Conservation (phyloP, 768 basidiomycete genomes). For the Lyophyllum atratum region DNA sequence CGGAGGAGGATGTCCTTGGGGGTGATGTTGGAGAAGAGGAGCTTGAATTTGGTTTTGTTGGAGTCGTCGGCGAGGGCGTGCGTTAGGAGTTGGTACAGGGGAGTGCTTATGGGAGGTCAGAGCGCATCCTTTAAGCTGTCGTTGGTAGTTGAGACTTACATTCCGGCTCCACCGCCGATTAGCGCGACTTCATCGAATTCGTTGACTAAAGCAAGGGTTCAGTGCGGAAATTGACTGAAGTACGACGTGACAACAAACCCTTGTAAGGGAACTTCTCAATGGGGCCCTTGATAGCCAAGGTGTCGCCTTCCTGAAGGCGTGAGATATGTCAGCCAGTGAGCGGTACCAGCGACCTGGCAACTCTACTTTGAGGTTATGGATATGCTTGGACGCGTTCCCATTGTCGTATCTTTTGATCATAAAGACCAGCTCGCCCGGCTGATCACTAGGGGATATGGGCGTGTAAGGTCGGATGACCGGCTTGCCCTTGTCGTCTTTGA, state of each 20-base stretch:
- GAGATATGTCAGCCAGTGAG: not conserved
- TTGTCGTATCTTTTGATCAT: conserved; percentile 85
- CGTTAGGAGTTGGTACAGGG: conserved; percentile 79
- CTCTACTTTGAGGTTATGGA: conserved; percentile 67
- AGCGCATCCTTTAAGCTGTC: not conserved
- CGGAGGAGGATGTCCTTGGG: conserved; percentile 90
- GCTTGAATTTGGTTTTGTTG: conserved; percentile 94
- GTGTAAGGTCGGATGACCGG: conserved; percentile 93
- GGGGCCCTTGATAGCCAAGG: conserved; percentile 88
- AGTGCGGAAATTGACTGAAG: not conserved
- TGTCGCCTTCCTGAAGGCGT: conserved; percentile 61
- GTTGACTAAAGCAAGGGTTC: conserved; percentile 52
- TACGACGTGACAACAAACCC: conserved; percentile 39
- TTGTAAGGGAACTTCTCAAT: conserved; percentile 87
- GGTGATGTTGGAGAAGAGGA: conserved; percentile 89
- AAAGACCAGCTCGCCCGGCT: conserved; percentile 74
- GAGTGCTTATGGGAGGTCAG: conserved; percentile 54
- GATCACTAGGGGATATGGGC: conserved; percentile 78
- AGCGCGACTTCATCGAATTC: conserved; percentile 85
- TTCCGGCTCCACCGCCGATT: conserved; percentile 93
- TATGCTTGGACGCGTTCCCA: conserved; percentile 84
- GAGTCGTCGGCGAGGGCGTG: conserved; percentile 69
- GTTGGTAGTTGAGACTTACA: conserved; percentile 50
- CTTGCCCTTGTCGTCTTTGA: conserved; percentile 79
- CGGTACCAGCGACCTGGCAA: not conserved